Evolutionary conservation across 2,329 filamentous ascomycete species (phyloP).

Genomic region (Paecilomyces sp.): DNA sequence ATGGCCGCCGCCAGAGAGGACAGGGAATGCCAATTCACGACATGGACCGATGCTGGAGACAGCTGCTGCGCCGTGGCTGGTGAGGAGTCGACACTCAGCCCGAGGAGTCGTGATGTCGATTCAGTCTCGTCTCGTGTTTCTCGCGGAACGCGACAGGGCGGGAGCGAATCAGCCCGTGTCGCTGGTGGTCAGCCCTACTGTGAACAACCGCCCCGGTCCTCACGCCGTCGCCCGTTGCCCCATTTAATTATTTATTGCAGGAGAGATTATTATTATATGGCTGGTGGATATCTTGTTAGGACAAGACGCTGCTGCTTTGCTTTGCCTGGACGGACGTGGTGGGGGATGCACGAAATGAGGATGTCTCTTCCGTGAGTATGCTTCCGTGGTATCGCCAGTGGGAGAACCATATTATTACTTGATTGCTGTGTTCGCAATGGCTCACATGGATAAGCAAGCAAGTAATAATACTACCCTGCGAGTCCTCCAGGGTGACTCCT

Average conservation of each 20-base stretch:
- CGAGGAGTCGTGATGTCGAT: conserved; percentile 14
- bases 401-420: background rate
- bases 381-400: background rate
- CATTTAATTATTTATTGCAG: background rate
- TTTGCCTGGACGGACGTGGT: background rate
- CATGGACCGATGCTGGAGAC: background rate
- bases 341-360: background rate
- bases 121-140: conserved; percentile 10
- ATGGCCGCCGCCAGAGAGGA: background rate
- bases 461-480: too few relatives aligned
- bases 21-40: background rate
- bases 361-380: background rate
- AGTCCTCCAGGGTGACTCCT: background rate
- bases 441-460: too few relatives aligned
- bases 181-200: background rate
- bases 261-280: too few relatives aligned
- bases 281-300: background rate
- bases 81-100: background rate
- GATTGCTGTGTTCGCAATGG: background rate
- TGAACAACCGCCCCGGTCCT: background rate
- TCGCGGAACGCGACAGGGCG: conserved; percentile 8
- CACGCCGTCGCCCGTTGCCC: background rate
- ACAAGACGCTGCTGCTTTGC: background rate
- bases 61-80: background rate
- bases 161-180: conserved; percentile 6